Conservation (phyloP, 2,329 filamentous ascomycete genomes). For the Ambrosiella cleistominuta region DNA sequence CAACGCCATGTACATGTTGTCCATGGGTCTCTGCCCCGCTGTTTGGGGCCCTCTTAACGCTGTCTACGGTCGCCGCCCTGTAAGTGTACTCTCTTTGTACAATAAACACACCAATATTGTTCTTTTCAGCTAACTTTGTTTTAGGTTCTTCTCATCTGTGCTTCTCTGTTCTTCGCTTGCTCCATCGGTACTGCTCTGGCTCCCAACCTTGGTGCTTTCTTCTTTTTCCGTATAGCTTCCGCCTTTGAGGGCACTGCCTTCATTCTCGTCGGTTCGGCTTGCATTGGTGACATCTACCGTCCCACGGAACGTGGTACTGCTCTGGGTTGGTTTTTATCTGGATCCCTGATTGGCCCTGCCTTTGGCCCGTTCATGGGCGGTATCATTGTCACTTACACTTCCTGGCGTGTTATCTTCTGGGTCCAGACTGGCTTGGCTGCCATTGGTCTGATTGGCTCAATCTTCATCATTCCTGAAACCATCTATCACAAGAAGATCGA, state of each 20-base stretch:
- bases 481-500: constrained; percentile 45
- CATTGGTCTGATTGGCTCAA: constrained; percentile 37
- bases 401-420: constrained; percentile 64
- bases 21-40: constrained; percentile 53
- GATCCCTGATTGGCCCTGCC: constrained; percentile 54
- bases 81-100: constrained; percentile 20
- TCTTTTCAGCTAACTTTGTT: not conserved
- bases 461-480: constrained; percentile 55
- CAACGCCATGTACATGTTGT: constrained; percentile 58
- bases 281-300: constrained; percentile 48
- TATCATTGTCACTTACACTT: constrained; percentile 56
- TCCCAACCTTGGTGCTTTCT: constrained; percentile 53
- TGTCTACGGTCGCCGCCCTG: constrained; percentile 40
- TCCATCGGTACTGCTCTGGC: constrained; percentile 57
- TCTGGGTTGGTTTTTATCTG: constrained; percentile 54
- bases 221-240: constrained; percentile 55
- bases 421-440: constrained; percentile 53
- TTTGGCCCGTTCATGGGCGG: constrained; percentile 56
- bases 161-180: constrained; percentile 46
- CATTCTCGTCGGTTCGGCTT: constrained; percentile 51
- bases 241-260: constrained; percentile 63
- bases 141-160: constrained; percentile 32
- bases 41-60: constrained; percentile 59
- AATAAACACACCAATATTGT: not conserved
- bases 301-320: constrained; percentile 54